Evolutionary conservation across 495 filamentous ascomycete species (phyloP), one percentile per base, ranked within the genome.

Genomic region (Penicillium robsamsonii): DNA sequence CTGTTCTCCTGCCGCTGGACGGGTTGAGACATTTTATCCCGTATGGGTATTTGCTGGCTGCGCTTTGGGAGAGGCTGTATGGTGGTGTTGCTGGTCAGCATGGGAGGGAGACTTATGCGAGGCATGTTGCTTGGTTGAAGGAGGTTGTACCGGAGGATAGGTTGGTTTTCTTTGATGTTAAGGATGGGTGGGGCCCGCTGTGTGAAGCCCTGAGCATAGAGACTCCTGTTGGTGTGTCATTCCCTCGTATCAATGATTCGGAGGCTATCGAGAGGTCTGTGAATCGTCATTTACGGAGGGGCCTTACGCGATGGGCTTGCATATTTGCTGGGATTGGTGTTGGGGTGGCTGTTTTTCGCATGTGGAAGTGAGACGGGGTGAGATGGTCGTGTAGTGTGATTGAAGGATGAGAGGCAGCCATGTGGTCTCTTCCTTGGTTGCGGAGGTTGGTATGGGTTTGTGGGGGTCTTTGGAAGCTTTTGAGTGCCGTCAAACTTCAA

Each of bases 121-220:
- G 27, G 11, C 71, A 75, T 56, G 61, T 72, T 51, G 60, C 56
- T 17, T 65, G 65, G 55, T 50, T 80, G 4, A 63, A 71, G 50
- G 60, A 68, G 10, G 46, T 76, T 13, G 72, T 78, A 0, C 76
- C 78, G 0, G 68, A 70, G 31, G 73, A 75, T 8, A 66, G 69
- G 20, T 53, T 80, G 60, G 58, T 82, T 40, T 69, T 80, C 29
- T 77, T 73, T 65, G 58, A 73, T 33, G 65, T 81, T 6, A 72
- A 66, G 53, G 72, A 77, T 49, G 79, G 79, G 4, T 82, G 78
- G 78, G 75, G 55, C 44, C 79, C 77, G 6, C 57, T 81, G 30
- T 81, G 79, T 62, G 63, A 70, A 51, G 79, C 76, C 35, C 58
- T 81, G 13, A 72, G 63, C 6, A 73, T 74, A 40, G 65, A 72